Base-by-base conservation (phyloP, 2,329 filamentous ascomycete genomes). In the Ophiostoma populinum region DNA sequence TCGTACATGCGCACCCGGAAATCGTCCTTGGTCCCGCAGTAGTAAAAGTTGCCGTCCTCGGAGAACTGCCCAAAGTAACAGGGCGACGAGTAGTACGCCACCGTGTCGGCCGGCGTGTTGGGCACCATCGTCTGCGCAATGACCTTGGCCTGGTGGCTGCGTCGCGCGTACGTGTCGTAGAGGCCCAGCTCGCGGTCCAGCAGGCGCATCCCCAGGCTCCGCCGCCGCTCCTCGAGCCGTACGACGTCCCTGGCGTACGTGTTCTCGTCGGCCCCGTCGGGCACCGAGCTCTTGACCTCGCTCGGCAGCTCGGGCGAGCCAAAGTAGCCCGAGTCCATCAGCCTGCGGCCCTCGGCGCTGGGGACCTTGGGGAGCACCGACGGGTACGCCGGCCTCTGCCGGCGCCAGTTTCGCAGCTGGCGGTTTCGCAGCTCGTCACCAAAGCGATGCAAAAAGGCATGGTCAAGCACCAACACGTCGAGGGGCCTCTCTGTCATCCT, bases 11-110 rank as follows among this genome's bases (percentile, higher is more conserved):
- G 78, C 8, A 98, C 85, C 46, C 75, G 79, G 58, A 93, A 93
- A n/a, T n/a, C n/a, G 55, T 95, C 86, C 54, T 94, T 83, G 8
- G 79, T 80, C 49, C 80, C 90, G 6, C 79, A 76, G 51, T 87
- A 95, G 60, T 94, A 95, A 60, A 95, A 95, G 54, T 93, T 92
- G 18, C 90, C 90, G 47, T 98, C 90, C 44, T 92, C 81, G 0
- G 83, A 93, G 52, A 95, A 98, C 51, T 95, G 87, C 2, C 90
- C 90, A 3, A 83, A 93, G 50, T 95, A 95, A 35, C 90, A 86
- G 26, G 82, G 75, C 5, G 77, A 68, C 37, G 86, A 72, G 51
- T 86, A 92, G 48, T 92, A 80, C 42, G 95, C 77, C 41, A 93
- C 80, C 48, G 80, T 80, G 50, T 95, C 87, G 1, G 83, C 77